These are phyloP conservation scores for Blastobotrys mokoenaii DNA, from an alignment of 805 yeast species.

Conservation along the genomic window DNA sequence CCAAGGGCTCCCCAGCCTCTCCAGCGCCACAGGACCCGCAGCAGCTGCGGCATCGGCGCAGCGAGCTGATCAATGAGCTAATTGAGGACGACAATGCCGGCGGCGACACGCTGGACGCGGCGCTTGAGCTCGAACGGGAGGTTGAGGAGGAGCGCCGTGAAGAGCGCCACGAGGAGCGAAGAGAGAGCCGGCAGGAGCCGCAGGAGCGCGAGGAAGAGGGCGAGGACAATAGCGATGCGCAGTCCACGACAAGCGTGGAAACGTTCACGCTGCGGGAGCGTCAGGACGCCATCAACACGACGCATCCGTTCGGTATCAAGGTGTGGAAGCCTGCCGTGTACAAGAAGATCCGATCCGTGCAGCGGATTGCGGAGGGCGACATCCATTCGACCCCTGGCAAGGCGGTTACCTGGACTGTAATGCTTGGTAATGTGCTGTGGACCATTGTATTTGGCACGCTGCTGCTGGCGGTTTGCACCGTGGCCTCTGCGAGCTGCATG, in stretches of 20 bases:
- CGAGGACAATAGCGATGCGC: conserved; percentile 24
- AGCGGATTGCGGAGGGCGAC: conserved; percentile 84
- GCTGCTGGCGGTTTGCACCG: conserved; percentile 44
- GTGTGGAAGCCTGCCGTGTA: conserved; percentile 98
- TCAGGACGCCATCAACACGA: conserved; percentile 91
- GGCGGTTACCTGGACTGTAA: conserved; percentile 52
- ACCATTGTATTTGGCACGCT: conserved; percentile 60
- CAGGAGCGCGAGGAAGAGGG: conserved; percentile 5
- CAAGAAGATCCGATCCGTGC: conserved; percentile 87
- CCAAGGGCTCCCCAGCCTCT: conserved; percentile 1
- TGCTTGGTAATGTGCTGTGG: conserved; percentile 68
- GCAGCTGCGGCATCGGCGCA: conserved; percentile 10
- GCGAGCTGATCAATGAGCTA: conserved; percentile 12
- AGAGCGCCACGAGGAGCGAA: conserved; percentile 2
- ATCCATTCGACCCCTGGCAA: conserved; percentile 65
- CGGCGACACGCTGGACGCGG: conserved; percentile 5
- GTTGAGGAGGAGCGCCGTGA: conserved; percentile 6
- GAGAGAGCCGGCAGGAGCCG: conserved; percentile 4
- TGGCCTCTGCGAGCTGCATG: conserved; percentile 38
- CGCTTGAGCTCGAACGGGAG: not conserved
- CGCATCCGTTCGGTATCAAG: conserved; percentile 97
- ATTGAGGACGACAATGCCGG: conserved; percentile 6
- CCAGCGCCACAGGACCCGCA: not conserved
- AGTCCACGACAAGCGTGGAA: conserved; percentile 44
- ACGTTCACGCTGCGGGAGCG: conserved; percentile 84